phyloP scores from a whole-genome alignment of 78 protist genomes.

The Protostelium mycophagum region DNA sequence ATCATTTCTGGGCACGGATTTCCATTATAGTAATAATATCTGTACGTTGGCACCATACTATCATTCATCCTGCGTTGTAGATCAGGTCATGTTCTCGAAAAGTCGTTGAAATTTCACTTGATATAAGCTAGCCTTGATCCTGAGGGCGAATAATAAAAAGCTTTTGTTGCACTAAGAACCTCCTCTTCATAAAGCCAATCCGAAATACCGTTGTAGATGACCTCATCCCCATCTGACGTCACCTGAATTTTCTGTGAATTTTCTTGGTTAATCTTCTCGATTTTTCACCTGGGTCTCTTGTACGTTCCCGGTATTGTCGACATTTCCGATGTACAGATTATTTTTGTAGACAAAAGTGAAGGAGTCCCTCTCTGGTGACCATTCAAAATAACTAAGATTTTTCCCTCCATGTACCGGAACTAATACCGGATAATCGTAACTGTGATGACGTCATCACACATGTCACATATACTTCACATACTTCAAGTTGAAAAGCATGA shows the following conservation, averaged over 20 bases:
- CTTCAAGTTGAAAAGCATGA: neutral
- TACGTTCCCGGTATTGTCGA: neutral
- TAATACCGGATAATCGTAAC: neutral
- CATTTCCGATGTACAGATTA: neutral
- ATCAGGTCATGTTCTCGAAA: neutral
- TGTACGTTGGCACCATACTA: neutral
- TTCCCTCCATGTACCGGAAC: neutral
- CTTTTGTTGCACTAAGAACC: neutral
- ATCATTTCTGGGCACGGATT: neutral
- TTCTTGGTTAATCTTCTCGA: too few species aligned
- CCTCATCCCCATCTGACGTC: neutral
- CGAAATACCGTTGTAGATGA: neutral
- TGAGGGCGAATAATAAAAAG: neutral
- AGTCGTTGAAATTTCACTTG: neutral
- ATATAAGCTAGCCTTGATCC: neutral
- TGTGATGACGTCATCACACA: neutral
- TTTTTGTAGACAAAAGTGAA: neutral
- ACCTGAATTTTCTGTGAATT: neutral
- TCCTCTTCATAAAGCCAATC: neutral
- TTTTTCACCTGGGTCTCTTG: neutral
- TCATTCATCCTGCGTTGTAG: neutral
- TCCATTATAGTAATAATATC: neutral
- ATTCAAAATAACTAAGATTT: neutral
- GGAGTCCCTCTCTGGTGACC: neutral
- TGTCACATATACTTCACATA: neutral